These are phyloP conservation scores for Zasmidium cellare DNA, from an alignment of 2,329 filamentous ascomycete genomes.

Conservation along the genomic window DNA sequence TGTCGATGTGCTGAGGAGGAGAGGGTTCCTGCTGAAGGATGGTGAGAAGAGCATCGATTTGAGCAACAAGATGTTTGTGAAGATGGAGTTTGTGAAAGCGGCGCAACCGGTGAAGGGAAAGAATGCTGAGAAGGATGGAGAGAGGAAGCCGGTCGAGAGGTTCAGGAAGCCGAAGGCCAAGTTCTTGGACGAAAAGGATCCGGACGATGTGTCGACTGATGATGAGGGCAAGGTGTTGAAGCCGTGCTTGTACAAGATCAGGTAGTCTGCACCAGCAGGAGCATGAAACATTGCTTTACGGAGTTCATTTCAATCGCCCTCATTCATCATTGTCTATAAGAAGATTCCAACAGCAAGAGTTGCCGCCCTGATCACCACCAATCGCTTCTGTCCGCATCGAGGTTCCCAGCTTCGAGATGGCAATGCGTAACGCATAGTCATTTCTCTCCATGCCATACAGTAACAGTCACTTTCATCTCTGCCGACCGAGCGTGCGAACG, in stretches of 20 bases:
- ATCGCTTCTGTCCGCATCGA: too few species aligned
- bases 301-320: too few species aligned
- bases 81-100: conserved; percentile 92
- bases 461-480: too few species aligned
- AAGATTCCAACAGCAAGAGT: too few species aligned
- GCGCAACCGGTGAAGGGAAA: conserved; percentile 74
- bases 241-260: conserved; percentile 92
- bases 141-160: conserved; percentile 30
- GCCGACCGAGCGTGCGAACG: too few species aligned
- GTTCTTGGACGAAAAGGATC: conserved; percentile 60
- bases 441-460: too few species aligned
- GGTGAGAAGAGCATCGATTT: conserved; percentile 69
- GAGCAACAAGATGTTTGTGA: conserved; percentile 97
- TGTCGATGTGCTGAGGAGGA: conserved; percentile 73
- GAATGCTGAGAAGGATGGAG: conserved; percentile 52
- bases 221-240: conserved; percentile 75
- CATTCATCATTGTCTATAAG: too few species aligned
- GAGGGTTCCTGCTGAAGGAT: conserved; percentile 79
- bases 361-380: too few species aligned
- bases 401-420: too few species aligned
- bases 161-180: conserved; percentile 49
- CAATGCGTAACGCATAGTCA: too few species aligned
- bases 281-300: too few species aligned
- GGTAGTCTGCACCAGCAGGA: conserved; percentile 48
- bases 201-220: conserved; percentile 57